Base-by-base conservation (phyloP, 371 early-diverging fungal genomes). In the Choanephora cucurbitarum region DNA sequence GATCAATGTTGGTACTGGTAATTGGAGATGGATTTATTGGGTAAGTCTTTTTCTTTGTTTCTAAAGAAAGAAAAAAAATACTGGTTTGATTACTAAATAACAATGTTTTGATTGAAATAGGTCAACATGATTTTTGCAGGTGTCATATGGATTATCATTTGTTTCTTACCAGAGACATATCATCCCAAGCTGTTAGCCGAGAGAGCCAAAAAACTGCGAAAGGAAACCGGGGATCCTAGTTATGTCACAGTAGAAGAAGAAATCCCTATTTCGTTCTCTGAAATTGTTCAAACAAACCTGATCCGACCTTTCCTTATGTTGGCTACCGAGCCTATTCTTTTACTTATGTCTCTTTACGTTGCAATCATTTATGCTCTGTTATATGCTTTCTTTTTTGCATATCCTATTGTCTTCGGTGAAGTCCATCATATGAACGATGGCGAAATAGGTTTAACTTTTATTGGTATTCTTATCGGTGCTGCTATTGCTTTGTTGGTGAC, bases 11-110 rank as follows among this genome's bases (percentile, higher is more conserved):
- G 72, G 72, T 23, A 69, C 73, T 8, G 57, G 63, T 19, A 58
- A 52, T 21, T 79, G 76, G 79, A 61, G 73, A 56, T 75, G 76
- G 79, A 66, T 73, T 15, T 73, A 74, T 28, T 79, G 78, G 78
- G 69, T 74, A 67, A 61, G 52, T 22, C 49, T 17, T 18, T 52
- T 11, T 8, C 13, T 37, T 23, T 53, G 1, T 43, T 52, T 55
- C 9, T 42, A 28, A 28, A 28, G 7, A 28, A 28, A 28, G 5
- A 28, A 5, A 28, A 28, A 28, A 7, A 7, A n/a, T n/a, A n/a
- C n/a, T n/a, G 28, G 7, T 28, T 7, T 5, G 28, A 28, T 7
- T 28, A 7, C 28, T 28, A 28, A 28, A 28, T 28, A 28, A 7
- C 7, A 7, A 6, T 37, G 13, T 13, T 2, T 2, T 37, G 7